Base-by-base conservation (phyloP, 1,139 yeast genomes). In the Geotrichum klebahnii region DNA sequence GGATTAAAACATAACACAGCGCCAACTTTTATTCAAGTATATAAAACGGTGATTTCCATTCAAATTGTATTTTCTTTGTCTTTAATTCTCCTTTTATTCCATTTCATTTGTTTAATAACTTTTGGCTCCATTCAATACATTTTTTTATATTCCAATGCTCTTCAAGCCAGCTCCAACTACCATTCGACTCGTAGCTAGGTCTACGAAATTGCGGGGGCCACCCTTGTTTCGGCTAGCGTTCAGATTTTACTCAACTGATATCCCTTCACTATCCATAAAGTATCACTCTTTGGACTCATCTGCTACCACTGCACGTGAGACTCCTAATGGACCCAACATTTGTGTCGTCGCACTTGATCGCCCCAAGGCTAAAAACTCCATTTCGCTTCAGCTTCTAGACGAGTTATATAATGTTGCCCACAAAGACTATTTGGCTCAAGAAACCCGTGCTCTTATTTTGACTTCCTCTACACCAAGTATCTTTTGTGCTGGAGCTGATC, bases 401-500 rank as follows among this genome's bases (percentile, higher is more conserved):
- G 67, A 65, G 32, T 51, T 66, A 17, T 47, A 48, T 22, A 46
- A 54, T 3, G 55, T 65, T 10, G 58, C 59, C 3, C 54, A 49
- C 31, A 44, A 35, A 12, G 55, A 52, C 46, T 49, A 48, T 29
- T 35, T 46, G 6, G 47, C 46, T 16, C 51, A 51, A n/a, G 56
- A 55, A 10, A 59, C 63, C 2, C 55, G 67, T 8, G 66, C 64
- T 1, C 55, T 66, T 38, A 59, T 66, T 19, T 48, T 66, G 20
- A 51, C 64, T 8, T 61, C 67, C 2, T 55, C 67, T 2, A 51
- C 57, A 22, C 55, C 60, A 29, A 59, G 56, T 33, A 61, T 64
- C 5, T 66, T 66, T 49, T 66, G 69, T 46, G 69, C 69, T 1
- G 69, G 69, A 2, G 69, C 69, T 1, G 69, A 66, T 52, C 59